Evolutionary conservation across 2,329 filamentous ascomycete species (phyloP).

Genomic region (Xylariaceae sp.): DNA sequence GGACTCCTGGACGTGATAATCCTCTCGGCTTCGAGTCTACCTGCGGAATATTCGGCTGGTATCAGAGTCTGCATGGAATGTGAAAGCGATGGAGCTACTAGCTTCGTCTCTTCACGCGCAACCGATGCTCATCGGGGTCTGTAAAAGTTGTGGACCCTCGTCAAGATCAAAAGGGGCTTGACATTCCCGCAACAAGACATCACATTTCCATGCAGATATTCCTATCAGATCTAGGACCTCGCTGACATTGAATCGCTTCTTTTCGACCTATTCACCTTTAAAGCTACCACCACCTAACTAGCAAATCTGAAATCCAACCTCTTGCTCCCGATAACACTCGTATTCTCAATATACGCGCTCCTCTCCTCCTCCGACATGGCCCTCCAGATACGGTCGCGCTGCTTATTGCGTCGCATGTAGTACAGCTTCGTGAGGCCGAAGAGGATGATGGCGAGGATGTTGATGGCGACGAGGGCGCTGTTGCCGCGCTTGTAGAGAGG

Average conservation of each 20-base stretch:
- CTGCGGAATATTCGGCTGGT: too few relatives aligned
- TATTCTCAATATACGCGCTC: slow-evolving; percentile 42
- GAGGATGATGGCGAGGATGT: slow-evolving; percentile 43
- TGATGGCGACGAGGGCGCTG: slow-evolving; percentile 46
- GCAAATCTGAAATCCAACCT: slow-evolving; percentile 40
- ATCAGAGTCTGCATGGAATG: too few relatives aligned
- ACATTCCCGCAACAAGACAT: too few relatives aligned
- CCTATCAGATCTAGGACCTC: not conserved
- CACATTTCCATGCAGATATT: too few relatives aligned
- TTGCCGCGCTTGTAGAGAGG: slow-evolving; percentile 52
- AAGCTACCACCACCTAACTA: slow-evolving; percentile 25
- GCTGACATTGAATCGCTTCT: not conserved
- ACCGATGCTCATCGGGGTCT: too few relatives aligned
- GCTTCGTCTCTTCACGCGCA: too few relatives aligned
- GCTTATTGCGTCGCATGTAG: slow-evolving; percentile 47
- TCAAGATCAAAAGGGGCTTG: too few relatives aligned
- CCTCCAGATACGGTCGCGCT: slow-evolving; percentile 43
- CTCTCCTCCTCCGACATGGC: slow-evolving; percentile 45
- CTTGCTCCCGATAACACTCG: slow-evolving; percentile 39
- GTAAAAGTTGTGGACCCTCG: too few relatives aligned
- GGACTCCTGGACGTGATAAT: too few relatives aligned
- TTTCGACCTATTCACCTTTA: too few relatives aligned
- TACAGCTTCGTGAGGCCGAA: slow-evolving; percentile 49
- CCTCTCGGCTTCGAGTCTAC: too few relatives aligned
- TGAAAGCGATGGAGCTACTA: too few relatives aligned